Evolutionary conservation across 1,284 basidiomycete species (phyloP).

Genomic region (Irpex sp.): DNA sequence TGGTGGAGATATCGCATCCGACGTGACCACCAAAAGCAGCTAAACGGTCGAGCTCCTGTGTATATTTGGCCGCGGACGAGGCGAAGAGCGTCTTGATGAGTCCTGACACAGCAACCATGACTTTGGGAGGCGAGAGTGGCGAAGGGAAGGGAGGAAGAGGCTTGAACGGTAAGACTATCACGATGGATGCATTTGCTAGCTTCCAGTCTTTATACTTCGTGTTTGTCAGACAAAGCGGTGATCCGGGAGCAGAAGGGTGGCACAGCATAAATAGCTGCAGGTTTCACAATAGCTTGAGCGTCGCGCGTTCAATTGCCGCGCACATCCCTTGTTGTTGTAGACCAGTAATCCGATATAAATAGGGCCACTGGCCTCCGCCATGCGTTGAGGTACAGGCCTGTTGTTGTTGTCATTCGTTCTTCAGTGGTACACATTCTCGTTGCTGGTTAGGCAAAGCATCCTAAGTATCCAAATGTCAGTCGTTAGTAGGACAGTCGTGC

Average conservation of each 20-base stretch:
- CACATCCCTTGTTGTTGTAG: too few relatives aligned
- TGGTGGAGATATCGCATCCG: constrained; percentile 21
- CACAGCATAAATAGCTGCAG: neutral
- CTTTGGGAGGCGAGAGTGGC: neutral
- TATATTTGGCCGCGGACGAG: constrained; percentile 4
- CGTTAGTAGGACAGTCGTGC: too few relatives aligned
- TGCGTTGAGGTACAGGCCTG: too few relatives aligned
- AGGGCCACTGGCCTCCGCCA: too few relatives aligned
- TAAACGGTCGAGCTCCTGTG: neutral
- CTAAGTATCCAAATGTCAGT: too few relatives aligned
- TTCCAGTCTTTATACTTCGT: neutral
- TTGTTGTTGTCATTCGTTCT: too few relatives aligned
- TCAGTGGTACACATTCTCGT: too few relatives aligned
- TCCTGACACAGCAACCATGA: constrained; percentile 15
- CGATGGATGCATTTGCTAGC: neutral
- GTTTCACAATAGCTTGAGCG: neutral
- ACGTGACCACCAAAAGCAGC: constrained; percentile 2
- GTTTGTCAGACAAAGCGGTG: neutral
- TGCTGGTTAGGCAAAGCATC: too few relatives aligned
- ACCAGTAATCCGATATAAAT: too few relatives aligned
- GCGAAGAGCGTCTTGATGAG: constrained; percentile 8
- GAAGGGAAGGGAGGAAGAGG: neutral
- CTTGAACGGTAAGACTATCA: neutral
- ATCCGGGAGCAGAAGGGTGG: neutral
- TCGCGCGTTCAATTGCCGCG: neutral